Percentiles rank a stretch among this genome's conserved stretches.
These are phyloP conservation scores for Whalleya microplaca DNA, from an alignment of 2,329 filamentous ascomycete species.

Conservation along the genomic window DNA sequence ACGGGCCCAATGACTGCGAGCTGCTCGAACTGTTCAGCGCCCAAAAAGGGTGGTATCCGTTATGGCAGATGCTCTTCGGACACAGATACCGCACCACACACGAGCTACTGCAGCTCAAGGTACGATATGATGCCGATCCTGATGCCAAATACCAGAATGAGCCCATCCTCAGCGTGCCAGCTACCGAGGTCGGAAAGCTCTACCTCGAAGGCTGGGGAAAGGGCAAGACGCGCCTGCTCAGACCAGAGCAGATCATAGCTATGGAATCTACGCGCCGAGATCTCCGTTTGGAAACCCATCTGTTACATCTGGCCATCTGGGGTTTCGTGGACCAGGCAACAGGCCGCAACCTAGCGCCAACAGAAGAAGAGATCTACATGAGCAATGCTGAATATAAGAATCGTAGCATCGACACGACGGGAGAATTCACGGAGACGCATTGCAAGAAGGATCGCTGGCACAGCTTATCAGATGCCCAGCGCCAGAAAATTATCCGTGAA, in stretches of 20 bases:
- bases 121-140: constrained; percentile 53
- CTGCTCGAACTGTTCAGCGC: constrained; percentile 63
- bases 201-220: constrained; percentile 62
- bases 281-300: constrained; percentile 56
- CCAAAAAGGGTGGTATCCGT: constrained; percentile 56
- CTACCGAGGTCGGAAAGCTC: constrained; percentile 54
- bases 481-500: background rate
- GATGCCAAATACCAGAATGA: constrained; percentile 10
- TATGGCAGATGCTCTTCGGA: constrained; percentile 64
- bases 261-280: constrained; percentile 57
- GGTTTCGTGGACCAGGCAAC: constrained; percentile 61
- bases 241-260: constrained; percentile 61
- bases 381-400: constrained; percentile 48
- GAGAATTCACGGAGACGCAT: constrained; percentile 10
- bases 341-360: constrained; percentile 55
- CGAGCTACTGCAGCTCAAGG: constrained; percentile 60
- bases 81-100: constrained; percentile 51
- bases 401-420: constrained; percentile 37
- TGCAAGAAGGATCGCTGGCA: constrained; percentile 10
- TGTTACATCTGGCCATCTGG: constrained; percentile 63
- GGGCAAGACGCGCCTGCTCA: constrained; percentile 47
- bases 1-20: constrained; percentile 52
- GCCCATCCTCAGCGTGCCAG: constrained; percentile 55
- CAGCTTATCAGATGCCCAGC: background rate
- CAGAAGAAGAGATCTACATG: constrained; percentile 55